Evolutionary conservation across 495 filamentous ascomycete species (phyloP), one percentile per base, ranked within the genome.

Genomic region (Penicillium cataractarum): DNA sequence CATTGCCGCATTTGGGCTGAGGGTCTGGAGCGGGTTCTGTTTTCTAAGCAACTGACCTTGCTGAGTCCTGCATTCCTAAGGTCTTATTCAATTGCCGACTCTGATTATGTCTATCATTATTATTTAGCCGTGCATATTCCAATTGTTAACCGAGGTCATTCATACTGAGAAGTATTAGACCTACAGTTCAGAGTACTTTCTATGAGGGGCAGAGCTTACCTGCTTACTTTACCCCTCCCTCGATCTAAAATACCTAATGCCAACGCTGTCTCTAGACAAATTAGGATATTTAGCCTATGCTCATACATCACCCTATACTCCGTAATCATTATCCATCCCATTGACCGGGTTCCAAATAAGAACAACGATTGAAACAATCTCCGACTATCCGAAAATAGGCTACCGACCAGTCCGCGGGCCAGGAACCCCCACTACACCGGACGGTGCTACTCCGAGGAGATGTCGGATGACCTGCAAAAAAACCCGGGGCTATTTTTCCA

Each of bases 1-100:
- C 67, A 72, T 72, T 72, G 67, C 70, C 67, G 70, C 70, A 72
- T 70, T 67, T 66, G 54, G 60, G 26, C 35, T 29, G 54, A n/a
- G n/a, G n/a, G 53, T 56, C 60, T 62, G 48, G 63, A 61, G 37
- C 58, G 21, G 48, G 50, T 58, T 62, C 27, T 39, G n/a, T 58
- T 63, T 59, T 37, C 29, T 46, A 48, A 46, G 32, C 39, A 13
- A 21, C n/a, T 24, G n/a, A 26, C 35, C 32, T 12, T 27, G 37
- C 3, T n/a, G n/a, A n/a, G n/a, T n/a, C n/a, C n/a, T n/a, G n/a
- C n/a, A n/a, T n/a, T n/a, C n/a, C n/a, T 21, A 24, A 27, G 51
- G 0, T 19, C 24, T n/a, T 10, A 27, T 29, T 31, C 48, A 51
- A 27, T 52, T 52, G 50, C 32, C 19, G 19, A 40, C 53, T 40